Evolutionary conservation across 257 asterid species (phyloP), one percentile per base, ranked within the genome.

Genomic region (Nicotiana knightiana): DNA sequence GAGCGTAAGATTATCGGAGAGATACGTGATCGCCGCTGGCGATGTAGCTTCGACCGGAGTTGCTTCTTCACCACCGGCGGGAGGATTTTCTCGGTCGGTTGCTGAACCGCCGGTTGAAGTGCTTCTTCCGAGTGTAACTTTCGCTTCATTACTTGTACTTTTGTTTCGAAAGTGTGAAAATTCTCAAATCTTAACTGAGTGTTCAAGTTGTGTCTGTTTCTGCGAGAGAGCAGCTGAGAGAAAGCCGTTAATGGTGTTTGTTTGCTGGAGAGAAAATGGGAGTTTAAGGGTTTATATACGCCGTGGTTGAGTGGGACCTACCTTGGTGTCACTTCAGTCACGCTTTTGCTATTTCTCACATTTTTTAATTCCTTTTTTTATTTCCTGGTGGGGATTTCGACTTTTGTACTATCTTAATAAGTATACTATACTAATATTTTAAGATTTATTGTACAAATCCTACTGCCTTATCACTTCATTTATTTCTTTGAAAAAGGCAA

Each of bases 41-140:
- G 96, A 73, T 88, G 84, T 54, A 91, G 83, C 83, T 76, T 87
- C 58, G 98, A 93, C 2, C 99, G 99, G 82, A 87, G 93, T 89
- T 89, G 89, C 92, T 87, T 91, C 79, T 64, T 86, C 57, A 82
- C 76, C 24, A 39, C 46, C 1, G 59, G 7, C 5, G 58, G 58
- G 46, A 39, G 46, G 46, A 39, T 39, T 39, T 37, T 39, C 46
- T 39, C 2, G 48, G 48, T 39, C 48, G 48, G 48, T 7, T 39
- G 48, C 48, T 7, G 48, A 39, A 39, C 48, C 78, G 28, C 16
- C 35, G 59, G 61, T 11, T 43, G 48, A 43, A 33, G 58, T 9
- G 39, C 30, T 57, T 59, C 79, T 71, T 43, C 58, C 15, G 35
- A 57, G 8, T 2, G 7, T 32, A 18, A 48, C 83, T 81, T 37